These are phyloP conservation scores for Globisporangium nagaii DNA, from an alignment of 352 stramenopile genomes.

Conservation along the genomic window DNA sequence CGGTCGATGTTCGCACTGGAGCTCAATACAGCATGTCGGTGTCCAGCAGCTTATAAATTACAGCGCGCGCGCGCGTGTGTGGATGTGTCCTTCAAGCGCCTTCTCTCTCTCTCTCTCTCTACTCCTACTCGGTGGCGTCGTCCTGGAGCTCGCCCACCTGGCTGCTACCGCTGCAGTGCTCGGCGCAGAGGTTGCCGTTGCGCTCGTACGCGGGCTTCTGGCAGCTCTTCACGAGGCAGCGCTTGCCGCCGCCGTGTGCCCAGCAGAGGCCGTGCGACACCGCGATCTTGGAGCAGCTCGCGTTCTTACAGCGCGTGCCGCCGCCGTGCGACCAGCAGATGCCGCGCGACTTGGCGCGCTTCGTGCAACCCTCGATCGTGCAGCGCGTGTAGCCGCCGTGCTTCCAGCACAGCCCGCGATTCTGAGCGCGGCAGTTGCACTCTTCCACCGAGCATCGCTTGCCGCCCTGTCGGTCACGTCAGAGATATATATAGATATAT, in stretches of 20 bases:
- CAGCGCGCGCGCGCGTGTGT: no score
- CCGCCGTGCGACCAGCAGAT: slow-evolving; percentile 29
- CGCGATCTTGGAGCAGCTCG: slow-evolving; percentile 49
- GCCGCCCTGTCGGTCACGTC: slow-evolving; percentile 13
- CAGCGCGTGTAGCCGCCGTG: slow-evolving; percentile 48
- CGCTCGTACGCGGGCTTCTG: slow-evolving; percentile 55
- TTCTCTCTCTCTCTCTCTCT: background rate
- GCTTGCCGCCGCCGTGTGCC: slow-evolving; percentile 46
- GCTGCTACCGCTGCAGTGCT: slow-evolving; percentile 14
- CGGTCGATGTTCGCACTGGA: no score
- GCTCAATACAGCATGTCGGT: no score
- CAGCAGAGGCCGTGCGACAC: slow-evolving; percentile 47
- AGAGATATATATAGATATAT: background rate
- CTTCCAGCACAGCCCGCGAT: slow-evolving; percentile 35
- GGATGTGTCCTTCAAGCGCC: no score
- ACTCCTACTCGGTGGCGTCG: background rate
- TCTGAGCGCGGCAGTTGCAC: slow-evolving; percentile 33
- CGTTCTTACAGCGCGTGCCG: slow-evolving; percentile 37
- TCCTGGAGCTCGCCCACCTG: background rate
- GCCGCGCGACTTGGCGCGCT: slow-evolving; percentile 27
- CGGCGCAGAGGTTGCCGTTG: slow-evolving; percentile 49
- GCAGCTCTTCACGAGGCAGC: slow-evolving; percentile 24
- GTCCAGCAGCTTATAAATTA: no score
- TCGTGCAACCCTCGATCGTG: slow-evolving; percentile 43
- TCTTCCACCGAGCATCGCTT: slow-evolving; percentile 35